These are phyloP conservation scores for Entomortierella parvispora DNA, from an alignment of 192 early-diverging fungal species.

Conservation along the genomic window DNA sequence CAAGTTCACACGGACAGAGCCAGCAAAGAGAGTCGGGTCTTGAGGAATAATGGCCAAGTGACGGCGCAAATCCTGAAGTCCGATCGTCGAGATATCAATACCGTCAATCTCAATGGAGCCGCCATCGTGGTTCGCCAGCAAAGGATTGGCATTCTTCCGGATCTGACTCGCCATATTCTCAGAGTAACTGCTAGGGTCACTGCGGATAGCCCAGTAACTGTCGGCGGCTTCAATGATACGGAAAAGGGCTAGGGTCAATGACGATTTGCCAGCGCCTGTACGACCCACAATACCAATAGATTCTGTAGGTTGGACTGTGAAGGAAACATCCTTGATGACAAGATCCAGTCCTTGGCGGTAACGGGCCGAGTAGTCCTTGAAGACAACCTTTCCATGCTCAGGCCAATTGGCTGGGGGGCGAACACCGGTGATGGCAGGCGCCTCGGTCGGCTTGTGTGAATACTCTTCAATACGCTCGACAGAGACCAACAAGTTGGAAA, in stretches of 20 bases:
- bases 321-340: constrained; percentile 79
- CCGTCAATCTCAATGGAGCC: constrained; percentile 69
- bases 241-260: constrained; percentile 63
- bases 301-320: constrained; percentile 41
- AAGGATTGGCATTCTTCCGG: constrained; percentile 33
- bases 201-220: constrained; percentile 60
- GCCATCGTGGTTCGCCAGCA: constrained; percentile 37
- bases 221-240: constrained; percentile 60
- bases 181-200: constrained; percentile 56
- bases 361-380: constrained; percentile 79
- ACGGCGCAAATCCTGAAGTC: constrained; percentile 62
- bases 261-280: constrained; percentile 63
- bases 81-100: constrained; percentile 71
- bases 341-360: constrained; percentile 85
- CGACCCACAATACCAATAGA: constrained; percentile 85
- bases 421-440: constrained; percentile 73
- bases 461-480: constrained; percentile 90
- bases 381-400: constrained; percentile 75
- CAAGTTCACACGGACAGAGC: constrained; percentile 67
- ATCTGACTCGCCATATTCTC: constrained; percentile 54
- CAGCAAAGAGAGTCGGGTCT: constrained; percentile 76
- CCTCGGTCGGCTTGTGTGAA: constrained; percentile 80
- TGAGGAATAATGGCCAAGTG: constrained; percentile 84
- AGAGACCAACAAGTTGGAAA: constrained; percentile 83
- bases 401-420: constrained; percentile 78